These are phyloP conservation scores for Penicillium brevicompactum DNA, from an alignment of 2,329 filamentous ascomycete genomes.

Conservation along the genomic window DNA sequence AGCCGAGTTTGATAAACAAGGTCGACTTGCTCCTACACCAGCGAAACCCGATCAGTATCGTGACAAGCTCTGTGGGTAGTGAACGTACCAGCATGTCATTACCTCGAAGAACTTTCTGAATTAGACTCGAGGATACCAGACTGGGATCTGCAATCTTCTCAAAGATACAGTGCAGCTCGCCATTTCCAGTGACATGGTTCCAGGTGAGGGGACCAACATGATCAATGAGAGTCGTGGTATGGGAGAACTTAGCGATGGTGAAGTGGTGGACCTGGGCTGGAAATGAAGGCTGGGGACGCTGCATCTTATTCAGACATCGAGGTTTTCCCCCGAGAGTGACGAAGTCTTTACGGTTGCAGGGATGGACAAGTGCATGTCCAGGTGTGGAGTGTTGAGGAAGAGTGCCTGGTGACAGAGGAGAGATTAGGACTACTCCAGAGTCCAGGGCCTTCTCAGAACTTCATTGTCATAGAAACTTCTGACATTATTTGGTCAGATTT, in stretches of 20 bases:
- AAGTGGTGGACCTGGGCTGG: constrained; percentile 26
- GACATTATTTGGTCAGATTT: too few species aligned
- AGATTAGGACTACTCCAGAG: too few species aligned
- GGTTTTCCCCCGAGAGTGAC: too few species aligned
- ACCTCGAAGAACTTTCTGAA: constrained; percentile 39
- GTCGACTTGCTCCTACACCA: constrained; percentile 45
- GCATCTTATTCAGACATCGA: not conserved
- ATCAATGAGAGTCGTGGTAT: constrained; percentile 41
- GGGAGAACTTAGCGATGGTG: constrained; percentile 47
- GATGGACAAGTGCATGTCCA: too few species aligned
- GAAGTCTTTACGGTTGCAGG: too few species aligned
- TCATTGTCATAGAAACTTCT: too few species aligned
- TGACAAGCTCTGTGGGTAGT: not conserved
- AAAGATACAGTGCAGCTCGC: constrained; percentile 39
- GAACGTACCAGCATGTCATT: constrained; percentile 40
- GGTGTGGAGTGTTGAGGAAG: too few species aligned
- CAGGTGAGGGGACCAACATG: constrained; percentile 45
- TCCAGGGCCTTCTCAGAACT: too few species aligned
- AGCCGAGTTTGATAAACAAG: constrained; percentile 36
- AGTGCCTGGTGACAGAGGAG: too few species aligned
- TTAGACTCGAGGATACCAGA: constrained; percentile 14
- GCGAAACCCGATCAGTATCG: not conserved
- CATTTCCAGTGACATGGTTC: constrained; percentile 45
- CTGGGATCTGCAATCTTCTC: constrained; percentile 27
- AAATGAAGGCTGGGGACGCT: constrained; percentile 1